phyloP scores from a whole-genome alignment of 2,329 filamentous ascomycete genomes.

The Exserohilum rostratum region DNA sequence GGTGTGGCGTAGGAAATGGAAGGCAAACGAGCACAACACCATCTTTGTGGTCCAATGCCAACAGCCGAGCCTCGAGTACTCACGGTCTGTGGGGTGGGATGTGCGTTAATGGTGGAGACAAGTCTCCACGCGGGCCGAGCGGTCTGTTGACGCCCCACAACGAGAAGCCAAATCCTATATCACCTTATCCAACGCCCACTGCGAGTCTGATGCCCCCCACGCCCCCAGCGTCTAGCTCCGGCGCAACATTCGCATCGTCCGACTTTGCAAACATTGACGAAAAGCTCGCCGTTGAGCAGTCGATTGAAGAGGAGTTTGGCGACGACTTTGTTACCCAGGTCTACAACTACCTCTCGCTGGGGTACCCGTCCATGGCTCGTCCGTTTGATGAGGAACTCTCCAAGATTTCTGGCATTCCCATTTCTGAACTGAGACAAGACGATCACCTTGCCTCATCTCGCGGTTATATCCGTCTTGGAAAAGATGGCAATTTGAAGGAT shows the following conservation, averaged over 20 bases:
- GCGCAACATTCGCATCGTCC: constrained; percentile 22
- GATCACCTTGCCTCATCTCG: constrained; percentile 69
- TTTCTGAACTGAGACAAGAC: constrained; percentile 73
- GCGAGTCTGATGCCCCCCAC: constrained; percentile 44
- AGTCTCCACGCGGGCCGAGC: constrained; percentile 51
- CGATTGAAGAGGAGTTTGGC: constrained; percentile 70
- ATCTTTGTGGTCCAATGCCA: constrained; percentile 44
- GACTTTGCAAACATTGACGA: constrained; percentile 52
- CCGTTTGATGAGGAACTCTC: constrained; percentile 84
- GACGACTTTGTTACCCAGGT: constrained; percentile 92
- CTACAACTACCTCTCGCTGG: constrained; percentile 93
- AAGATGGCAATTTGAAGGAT: constrained; percentile 55
- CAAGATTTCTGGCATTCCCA: constrained; percentile 74
- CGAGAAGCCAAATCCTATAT: constrained; percentile 51
- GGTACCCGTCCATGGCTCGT: constrained; percentile 84
- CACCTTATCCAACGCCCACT: constrained; percentile 46
- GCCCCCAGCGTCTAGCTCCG: constrained; percentile 41
- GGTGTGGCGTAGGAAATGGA: constrained; percentile 57
- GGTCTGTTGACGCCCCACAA: constrained; percentile 58
- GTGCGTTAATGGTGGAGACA: constrained; percentile 56
- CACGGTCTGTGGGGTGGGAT: constrained; percentile 78
- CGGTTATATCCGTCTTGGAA: constrained; percentile 71
- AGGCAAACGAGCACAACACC: constrained; percentile 38
- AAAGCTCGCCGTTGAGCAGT: constrained; percentile 52
- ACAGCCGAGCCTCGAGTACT: constrained; percentile 60